Percentiles rank a stretch among this genome's conserved stretches.
phyloP scores from a whole-genome alignment of 495 filamentous ascomycete species.

The Lindgomyces ingoldianus region DNA sequence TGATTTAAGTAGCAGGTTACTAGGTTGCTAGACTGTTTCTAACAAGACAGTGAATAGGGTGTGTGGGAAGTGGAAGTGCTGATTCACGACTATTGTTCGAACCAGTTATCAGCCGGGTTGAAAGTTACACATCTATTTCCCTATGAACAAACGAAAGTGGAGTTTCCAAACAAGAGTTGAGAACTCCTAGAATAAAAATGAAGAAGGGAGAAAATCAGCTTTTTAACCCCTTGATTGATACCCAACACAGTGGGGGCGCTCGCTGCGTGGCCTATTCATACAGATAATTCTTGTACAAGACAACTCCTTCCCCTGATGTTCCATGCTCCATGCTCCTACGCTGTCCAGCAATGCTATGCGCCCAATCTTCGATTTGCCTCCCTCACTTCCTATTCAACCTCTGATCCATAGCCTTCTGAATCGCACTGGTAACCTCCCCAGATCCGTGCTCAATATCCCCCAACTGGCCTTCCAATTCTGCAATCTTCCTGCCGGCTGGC shows the following conservation, averaged over 20 bases:
- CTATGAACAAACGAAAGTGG: constrained; percentile 1
- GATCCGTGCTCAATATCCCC: constrained; percentile 15
- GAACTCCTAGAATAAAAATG: neutral
- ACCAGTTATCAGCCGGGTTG: too few relatives aligned
- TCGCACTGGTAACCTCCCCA: constrained; percentile 16
- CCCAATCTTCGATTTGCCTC: neutral
- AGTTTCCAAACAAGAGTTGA: constrained; percentile 5
- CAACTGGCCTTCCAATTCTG: constrained; percentile 31
- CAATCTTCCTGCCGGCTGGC: constrained; percentile 28
- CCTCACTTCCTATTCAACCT: constrained; percentile 27
- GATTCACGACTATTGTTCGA: too few relatives aligned
- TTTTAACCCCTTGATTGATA: too few relatives aligned
- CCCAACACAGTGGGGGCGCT: too few relatives aligned
- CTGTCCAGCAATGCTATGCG: neutral
- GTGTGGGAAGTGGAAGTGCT: too few relatives aligned
- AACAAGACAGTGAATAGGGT: too few relatives aligned
- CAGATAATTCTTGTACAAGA: neutral
- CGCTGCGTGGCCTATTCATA: neutral
- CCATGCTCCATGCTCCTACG: neutral
- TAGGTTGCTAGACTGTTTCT: too few relatives aligned
- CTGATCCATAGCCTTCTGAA: constrained; percentile 33
- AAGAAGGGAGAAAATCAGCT: neutral
- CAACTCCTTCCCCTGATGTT: neutral
- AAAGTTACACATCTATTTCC: neutral
- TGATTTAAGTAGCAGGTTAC: too few relatives aligned